phyloP scores from a whole-genome alignment of 78 protist genomes.

The Creolimax fragrantissima region DNA sequence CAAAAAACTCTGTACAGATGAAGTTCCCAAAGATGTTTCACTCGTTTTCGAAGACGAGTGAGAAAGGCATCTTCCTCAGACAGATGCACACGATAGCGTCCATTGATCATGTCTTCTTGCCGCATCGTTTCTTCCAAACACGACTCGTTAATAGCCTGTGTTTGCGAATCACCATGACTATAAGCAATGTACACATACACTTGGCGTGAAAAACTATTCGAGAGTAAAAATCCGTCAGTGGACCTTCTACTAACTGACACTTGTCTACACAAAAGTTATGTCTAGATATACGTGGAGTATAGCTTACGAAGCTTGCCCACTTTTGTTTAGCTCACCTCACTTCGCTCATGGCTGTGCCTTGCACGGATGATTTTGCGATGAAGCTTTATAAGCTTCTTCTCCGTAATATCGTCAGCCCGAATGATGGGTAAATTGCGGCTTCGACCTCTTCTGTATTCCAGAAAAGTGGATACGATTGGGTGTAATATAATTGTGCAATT shows the following conservation, averaged over 20 bases:
- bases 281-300: too few relatives aligned
- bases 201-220: too few relatives aligned
- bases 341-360: background rate
- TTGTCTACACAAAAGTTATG: too few relatives aligned
- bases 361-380: background rate
- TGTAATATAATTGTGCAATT: too few relatives aligned
- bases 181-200: too few relatives aligned
- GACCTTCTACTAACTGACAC: too few relatives aligned
- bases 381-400: background rate
- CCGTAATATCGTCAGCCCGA: background rate
- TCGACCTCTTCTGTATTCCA: background rate
- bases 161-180: too few relatives aligned
- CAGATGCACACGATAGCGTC: background rate
- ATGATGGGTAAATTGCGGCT: background rate
- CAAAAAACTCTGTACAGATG: background rate
- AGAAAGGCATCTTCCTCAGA: background rate
- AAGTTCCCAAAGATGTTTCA: background rate
- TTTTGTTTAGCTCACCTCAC: background rate
- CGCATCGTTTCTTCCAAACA: background rate
- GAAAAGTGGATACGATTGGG: too few relatives aligned
- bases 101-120: background rate
- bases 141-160: background rate
- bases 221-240: too few relatives aligned
- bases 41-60: background rate
- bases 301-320: too few relatives aligned